Percentiles rank a stretch among this genome's conserved stretches.
Evolutionary conservation across 176 grass and related monocot species (phyloP).

Genomic region (Oryza punctata): DNA sequence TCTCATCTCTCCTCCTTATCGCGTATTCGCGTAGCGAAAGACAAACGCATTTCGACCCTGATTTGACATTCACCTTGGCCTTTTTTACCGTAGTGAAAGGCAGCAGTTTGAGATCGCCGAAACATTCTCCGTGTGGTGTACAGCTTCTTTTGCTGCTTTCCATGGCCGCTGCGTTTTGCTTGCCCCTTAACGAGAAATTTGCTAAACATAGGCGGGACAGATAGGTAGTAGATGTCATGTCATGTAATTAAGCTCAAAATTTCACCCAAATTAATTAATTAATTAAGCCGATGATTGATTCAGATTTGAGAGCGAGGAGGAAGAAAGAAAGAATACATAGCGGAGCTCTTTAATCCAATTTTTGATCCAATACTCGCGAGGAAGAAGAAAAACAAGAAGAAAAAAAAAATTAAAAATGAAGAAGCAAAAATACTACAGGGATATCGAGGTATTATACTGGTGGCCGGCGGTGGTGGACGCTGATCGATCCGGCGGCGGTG

Average conservation of each 20-base stretch:
- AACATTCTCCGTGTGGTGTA: neutral
- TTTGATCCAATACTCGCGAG: constrained; percentile 38
- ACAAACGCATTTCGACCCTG: neutral
- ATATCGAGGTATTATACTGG: constrained; percentile 44
- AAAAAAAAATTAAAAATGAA: neutral
- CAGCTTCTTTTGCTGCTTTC: neutral
- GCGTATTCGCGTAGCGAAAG: neutral
- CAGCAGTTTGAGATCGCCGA: neutral
- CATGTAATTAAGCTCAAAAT: neutral
- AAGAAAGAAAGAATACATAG: constrained; percentile 49
- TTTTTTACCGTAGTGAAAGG: neutral
- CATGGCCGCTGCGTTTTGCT: neutral
- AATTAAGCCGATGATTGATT: constrained; percentile 24
- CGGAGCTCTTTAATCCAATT: constrained; percentile 44
- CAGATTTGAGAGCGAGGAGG: neutral
- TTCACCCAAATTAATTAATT: constrained; percentile 26
- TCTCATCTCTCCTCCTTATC: no score
- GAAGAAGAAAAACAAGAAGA: constrained; percentile 1
- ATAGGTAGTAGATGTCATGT: neutral
- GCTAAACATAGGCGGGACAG: neutral
- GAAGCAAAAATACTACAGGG: constrained; percentile 31
- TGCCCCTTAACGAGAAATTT: neutral
- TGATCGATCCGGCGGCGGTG: neutral
- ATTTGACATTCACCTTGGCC: neutral
- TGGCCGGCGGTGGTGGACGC: neutral